A percentile compares a stretch with the other conserved stretches of the same genome.
Conservation (phyloP, 345 rosid genomes). For the Schrenkiella parvula region DNA sequence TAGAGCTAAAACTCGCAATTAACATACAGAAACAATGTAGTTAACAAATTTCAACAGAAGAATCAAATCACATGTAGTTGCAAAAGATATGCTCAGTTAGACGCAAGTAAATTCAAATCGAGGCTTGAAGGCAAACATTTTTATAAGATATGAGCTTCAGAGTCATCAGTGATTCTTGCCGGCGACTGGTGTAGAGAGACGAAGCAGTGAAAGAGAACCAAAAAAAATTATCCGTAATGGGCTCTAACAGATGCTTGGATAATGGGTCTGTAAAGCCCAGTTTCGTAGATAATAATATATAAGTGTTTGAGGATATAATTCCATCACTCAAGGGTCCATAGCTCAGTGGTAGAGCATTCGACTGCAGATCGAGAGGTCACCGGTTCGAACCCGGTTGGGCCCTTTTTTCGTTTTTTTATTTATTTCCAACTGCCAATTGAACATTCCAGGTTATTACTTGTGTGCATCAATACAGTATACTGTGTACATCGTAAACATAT, state of each 20-base stretch:
- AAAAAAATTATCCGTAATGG: background rate
- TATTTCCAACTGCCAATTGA: too few species aligned
- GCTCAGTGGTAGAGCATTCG: constrained; percentile 93
- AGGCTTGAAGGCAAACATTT: background rate
- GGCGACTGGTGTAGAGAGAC: background rate
- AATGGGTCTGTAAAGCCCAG: background rate
- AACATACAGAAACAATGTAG: background rate
- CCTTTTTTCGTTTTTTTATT: background rate
- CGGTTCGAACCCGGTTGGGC: constrained; percentile 54
- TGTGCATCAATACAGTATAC: too few species aligned
- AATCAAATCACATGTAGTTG: background rate
- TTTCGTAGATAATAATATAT: accelerated
- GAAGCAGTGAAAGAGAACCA: background rate
- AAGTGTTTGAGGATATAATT: accelerated
- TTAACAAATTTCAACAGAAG: background rate
- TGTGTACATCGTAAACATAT: too few species aligned
- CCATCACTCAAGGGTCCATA: constrained; percentile 40
- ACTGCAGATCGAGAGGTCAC: constrained; percentile 84
- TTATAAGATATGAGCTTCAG: background rate
- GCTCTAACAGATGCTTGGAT: background rate
- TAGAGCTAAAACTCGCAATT: background rate
- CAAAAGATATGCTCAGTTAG: background rate
- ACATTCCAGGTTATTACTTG: too few species aligned
- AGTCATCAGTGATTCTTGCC: background rate
- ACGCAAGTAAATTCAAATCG: background rate